phyloP scores from a whole-genome alignment of 495 filamentous ascomycete genomes.

The Penicillium salamii region DNA sequence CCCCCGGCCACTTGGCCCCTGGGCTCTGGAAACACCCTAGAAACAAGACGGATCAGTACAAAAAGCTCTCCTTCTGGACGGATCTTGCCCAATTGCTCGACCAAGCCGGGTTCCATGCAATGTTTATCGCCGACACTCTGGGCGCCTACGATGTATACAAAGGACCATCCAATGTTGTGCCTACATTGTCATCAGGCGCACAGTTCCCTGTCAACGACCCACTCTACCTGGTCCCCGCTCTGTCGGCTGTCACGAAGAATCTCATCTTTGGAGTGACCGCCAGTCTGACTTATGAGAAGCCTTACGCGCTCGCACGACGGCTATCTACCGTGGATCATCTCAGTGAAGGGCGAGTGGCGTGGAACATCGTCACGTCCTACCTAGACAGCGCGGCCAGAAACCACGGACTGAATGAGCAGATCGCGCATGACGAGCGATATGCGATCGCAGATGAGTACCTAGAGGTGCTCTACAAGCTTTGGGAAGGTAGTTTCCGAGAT shows the following conservation, averaged over 20 bases:
- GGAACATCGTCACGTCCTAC: conserved; percentile 62
- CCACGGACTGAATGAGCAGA: conserved; percentile 47
- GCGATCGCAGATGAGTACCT: conserved; percentile 58
- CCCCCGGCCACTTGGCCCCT: conserved; percentile 53
- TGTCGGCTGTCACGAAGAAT: conserved; percentile 56
- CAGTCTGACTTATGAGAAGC: conserved; percentile 54
- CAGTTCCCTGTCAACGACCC: conserved; percentile 42
- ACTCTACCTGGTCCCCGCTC: conserved; percentile 47
- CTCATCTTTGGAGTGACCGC: conserved; percentile 53
- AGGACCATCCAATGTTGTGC: conserved; percentile 26
- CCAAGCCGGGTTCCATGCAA: conserved; percentile 57
- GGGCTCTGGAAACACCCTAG: conserved; percentile 56
- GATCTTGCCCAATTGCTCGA: conserved; percentile 56
- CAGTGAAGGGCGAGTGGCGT: conserved; percentile 52
- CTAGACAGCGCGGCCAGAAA: conserved; percentile 57
- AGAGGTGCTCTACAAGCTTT: conserved; percentile 58
- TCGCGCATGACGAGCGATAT: conserved; percentile 57
- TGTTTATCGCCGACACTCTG: conserved; percentile 56
- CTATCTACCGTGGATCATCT: conserved; percentile 60
- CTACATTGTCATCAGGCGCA: conserved; percentile 26
- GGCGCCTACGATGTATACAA: conserved; percentile 36
- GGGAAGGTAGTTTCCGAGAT: conserved; percentile 58
- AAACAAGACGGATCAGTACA: conserved; percentile 52
- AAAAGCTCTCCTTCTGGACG: conserved; percentile 53
- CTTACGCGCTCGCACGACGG: conserved; percentile 56